Conservation (phyloP, 345 rosid genomes). For the Erysimum cheiranthoides region DNA sequence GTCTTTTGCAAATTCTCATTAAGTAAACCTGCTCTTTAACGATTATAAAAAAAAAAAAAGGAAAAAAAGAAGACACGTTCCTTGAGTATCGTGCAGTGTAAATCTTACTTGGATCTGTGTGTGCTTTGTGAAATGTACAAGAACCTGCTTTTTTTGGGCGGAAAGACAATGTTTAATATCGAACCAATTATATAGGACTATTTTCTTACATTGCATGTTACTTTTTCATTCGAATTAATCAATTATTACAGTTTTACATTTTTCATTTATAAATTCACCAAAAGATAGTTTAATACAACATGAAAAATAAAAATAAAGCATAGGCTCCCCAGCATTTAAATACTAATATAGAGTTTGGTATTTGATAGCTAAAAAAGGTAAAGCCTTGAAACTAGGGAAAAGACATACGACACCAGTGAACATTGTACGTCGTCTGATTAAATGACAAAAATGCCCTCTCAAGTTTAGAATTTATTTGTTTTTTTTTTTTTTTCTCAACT, state of each 20-base stretch:
- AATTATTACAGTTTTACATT: neutral
- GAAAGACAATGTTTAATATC: conserved; percentile 7
- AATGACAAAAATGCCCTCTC: conserved; percentile 9
- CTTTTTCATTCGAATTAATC: conserved; percentile 5
- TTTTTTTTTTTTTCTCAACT: neutral
- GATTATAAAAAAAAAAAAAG: neutral
- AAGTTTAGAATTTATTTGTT: neutral
- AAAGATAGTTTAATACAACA: too few relatives aligned
- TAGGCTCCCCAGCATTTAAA: conserved; percentile 19
- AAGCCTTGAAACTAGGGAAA: conserved; percentile 49
- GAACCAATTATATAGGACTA: neutral
- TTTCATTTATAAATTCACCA: neutral
- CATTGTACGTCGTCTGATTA: conserved; percentile 1
- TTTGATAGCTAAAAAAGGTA: conserved; percentile 13
- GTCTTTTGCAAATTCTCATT: conserved; percentile 41
- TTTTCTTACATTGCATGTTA: neutral
- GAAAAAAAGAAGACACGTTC: conserved; percentile 42
- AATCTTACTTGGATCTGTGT: conserved; percentile 40
- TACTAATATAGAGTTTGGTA: conserved; percentile 28
- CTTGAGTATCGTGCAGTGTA: conserved; percentile 42
- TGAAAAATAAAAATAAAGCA: neutral
- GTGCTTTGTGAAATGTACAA: conserved; percentile 37
- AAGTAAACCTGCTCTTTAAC: conserved; percentile 25
- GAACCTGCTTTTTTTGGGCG: conserved; percentile 7
- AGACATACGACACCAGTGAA: conserved; percentile 21